These are phyloP conservation scores for Penicillium psychrofluorescens DNA, from an alignment of 495 filamentous ascomycete species.

Conservation along the genomic window DNA sequence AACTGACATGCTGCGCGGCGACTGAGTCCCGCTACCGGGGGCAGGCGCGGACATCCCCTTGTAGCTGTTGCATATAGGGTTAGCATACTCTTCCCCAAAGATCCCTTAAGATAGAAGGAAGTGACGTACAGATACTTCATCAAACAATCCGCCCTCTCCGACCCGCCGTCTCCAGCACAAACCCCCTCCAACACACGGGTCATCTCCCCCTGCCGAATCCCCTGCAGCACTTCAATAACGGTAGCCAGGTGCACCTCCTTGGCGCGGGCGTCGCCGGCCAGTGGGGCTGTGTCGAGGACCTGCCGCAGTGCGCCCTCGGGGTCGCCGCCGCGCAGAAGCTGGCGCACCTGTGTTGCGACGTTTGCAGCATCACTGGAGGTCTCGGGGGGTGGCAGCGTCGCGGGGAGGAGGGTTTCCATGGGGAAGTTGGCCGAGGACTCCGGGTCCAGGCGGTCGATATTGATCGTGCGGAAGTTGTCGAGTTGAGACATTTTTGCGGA, in stretches of 20 bases:
- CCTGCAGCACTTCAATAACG: conserved; percentile 81
- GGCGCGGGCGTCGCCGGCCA: conserved; percentile 62
- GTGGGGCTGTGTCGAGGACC: conserved; percentile 68
- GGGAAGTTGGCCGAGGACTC: conserved; percentile 85
- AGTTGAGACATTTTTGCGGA: conserved; percentile 43
- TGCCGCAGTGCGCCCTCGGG: conserved; percentile 73
- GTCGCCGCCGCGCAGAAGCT: conserved; percentile 79
- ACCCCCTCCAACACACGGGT: conserved; percentile 72
- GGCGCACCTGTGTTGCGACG: conserved; percentile 69
- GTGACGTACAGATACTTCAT: conserved; percentile 45
- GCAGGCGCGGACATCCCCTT: conserved; percentile 67
- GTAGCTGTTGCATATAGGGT: conserved; percentile 44
- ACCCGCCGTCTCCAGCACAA: conserved; percentile 60
- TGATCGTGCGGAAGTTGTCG: conserved; percentile 81
- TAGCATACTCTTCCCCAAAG: conserved; percentile 1
- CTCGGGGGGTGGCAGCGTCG: conserved; percentile 51
- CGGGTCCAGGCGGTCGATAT: conserved; percentile 84
- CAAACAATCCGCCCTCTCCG: conserved; percentile 52
- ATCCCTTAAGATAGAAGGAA: not conserved
- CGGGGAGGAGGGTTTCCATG: conserved; percentile 65
- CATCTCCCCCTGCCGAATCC: conserved; percentile 87
- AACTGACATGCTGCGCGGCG: conserved; percentile 44
- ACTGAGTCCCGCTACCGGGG: conserved; percentile 23
- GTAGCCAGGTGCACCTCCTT: conserved; percentile 81
- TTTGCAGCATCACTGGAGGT: conserved; percentile 65